Percentiles rank a stretch among this genome's conserved stretches.
Conservation (phyloP, 441 rosid species). For the Adansonia gregorii region DNA sequence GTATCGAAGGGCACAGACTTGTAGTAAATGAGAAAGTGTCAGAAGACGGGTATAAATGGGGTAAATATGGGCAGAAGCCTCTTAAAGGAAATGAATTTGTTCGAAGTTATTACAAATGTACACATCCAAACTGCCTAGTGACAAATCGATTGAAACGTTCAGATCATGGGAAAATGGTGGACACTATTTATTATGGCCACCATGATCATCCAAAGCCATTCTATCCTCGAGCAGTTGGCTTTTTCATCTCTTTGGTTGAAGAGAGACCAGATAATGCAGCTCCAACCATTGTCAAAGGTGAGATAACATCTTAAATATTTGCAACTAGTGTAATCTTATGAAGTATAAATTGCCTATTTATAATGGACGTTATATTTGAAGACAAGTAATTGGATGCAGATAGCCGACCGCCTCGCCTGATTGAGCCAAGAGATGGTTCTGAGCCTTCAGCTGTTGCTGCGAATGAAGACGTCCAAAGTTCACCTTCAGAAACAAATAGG, state of each 20-base stretch:
- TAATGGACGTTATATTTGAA: slow-evolving; percentile 37
- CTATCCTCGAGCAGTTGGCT: slow-evolving; percentile 47
- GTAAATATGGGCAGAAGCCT: slow-evolving; percentile 91
- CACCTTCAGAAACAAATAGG: slow-evolving; percentile 50
- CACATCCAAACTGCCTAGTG: slow-evolving; percentile 73
- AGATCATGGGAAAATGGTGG: slow-evolving; percentile 61
- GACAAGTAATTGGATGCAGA: slow-evolving; percentile 48
- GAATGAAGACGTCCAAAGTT: slow-evolving; percentile 47
- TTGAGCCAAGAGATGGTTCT: slow-evolving; percentile 41
- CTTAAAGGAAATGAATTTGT: slow-evolving; percentile 86
- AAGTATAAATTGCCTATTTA: slow-evolving; percentile 19
- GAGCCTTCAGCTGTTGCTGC: slow-evolving; percentile 43
- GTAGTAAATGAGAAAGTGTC: slow-evolving; percentile 66
- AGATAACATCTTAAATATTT: slow-evolving; percentile 25
- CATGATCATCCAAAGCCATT: slow-evolving; percentile 80
- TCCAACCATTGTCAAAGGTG: slow-evolving; percentile 53
- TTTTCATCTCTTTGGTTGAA: slow-evolving; percentile 51
- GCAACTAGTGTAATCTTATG: slow-evolving; percentile 14
- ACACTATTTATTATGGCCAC: slow-evolving; percentile 66
- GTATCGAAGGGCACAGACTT: slow-evolving; percentile 61
- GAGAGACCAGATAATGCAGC: slow-evolving; percentile 48
- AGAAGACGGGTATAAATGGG: slow-evolving; percentile 90
- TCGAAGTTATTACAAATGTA: slow-evolving; percentile 88
- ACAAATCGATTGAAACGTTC: slow-evolving; percentile 87
- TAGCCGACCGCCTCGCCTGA: slow-evolving; percentile 41